Percentiles rank a stretch among this genome's conserved stretches.
Conservation (phyloP, 2,329 filamentous ascomycete species). For the Blastomyces gilchristii region DNA sequence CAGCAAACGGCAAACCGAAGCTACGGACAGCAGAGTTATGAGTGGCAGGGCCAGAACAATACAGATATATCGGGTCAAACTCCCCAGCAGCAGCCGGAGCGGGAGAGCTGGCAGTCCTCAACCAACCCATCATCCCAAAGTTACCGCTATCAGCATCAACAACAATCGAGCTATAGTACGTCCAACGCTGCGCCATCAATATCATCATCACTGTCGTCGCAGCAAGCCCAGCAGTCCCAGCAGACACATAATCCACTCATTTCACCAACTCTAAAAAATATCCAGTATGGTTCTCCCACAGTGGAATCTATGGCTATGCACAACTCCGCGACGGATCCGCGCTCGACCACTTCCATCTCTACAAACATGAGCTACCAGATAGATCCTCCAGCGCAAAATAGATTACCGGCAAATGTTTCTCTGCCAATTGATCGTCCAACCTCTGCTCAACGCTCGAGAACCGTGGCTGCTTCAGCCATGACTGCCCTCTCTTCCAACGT, state of each 20-base stretch:
- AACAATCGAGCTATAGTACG: constrained; percentile 8
- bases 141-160: constrained; percentile 10
- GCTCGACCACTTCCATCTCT: not conserved
- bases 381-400: not conserved
- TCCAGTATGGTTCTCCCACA: not conserved
- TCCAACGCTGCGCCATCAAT: constrained; percentile 1
- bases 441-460: constrained; percentile 12
- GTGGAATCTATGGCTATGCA: not conserved
- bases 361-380: not conserved
- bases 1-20: constrained; percentile 7
- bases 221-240: constrained; percentile 7
- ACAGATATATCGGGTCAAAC: constrained; percentile 4
- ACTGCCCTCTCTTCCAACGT: constrained; percentile 13
- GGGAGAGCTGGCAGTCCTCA: constrained; percentile 9
- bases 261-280: not conserved
- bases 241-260: not conserved
- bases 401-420: not conserved
- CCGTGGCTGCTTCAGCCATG: constrained; percentile 14
- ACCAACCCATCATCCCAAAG: constrained; percentile 5
- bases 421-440: constrained; percentile 7
- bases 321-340: not conserved
- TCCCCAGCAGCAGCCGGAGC: constrained; percentile 4
- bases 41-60: constrained; percentile 12
- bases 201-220: not conserved
- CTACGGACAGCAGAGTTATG: constrained; percentile 11